Conservation (phyloP, 148 eudicot genomes). For the Salicornia ramosissima region DNA sequence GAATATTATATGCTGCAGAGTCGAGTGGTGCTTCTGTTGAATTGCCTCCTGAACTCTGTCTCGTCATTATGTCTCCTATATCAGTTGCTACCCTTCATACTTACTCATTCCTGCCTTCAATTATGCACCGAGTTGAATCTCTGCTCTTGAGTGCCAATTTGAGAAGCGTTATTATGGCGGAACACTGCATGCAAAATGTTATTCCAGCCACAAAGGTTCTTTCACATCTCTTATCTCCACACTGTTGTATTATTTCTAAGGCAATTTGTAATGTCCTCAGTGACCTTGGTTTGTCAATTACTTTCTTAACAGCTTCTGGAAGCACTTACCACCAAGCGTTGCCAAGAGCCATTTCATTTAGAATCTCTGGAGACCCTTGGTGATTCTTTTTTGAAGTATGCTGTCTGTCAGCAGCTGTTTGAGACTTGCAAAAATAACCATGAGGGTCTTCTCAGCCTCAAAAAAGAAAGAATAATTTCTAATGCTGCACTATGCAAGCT, state of each 20-base stretch:
- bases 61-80: constrained; percentile 66
- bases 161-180: constrained; percentile 35
- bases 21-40: constrained; percentile 38
- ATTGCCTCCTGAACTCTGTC: constrained; percentile 81
- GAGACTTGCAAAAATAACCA: constrained; percentile 52
- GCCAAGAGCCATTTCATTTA: constrained; percentile 66
- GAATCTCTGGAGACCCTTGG: constrained; percentile 94
- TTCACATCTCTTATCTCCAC: not conserved
- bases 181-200: constrained; percentile 42
- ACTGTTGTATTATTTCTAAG: not conserved
- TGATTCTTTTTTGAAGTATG: constrained; percentile 93
- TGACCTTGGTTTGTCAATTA: not conserved
- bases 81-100: constrained; percentile 53
- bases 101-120: constrained; percentile 64
- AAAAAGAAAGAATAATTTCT: constrained; percentile 54
- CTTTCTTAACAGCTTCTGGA: constrained; percentile 54
- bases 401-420: constrained; percentile 64
- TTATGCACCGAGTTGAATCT: constrained; percentile 80
- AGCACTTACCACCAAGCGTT: constrained; percentile 73
- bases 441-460: constrained; percentile 73
- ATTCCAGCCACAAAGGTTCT: constrained; percentile 60
- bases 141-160: constrained; percentile 59
- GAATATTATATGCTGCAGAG: constrained; percentile 31
- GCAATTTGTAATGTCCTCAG: not conserved
- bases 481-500: constrained; percentile 72